These are phyloP conservation scores for Theileria sp. DNA, from an alignment of 169 alveolate species.

Conservation along the genomic window DNA sequence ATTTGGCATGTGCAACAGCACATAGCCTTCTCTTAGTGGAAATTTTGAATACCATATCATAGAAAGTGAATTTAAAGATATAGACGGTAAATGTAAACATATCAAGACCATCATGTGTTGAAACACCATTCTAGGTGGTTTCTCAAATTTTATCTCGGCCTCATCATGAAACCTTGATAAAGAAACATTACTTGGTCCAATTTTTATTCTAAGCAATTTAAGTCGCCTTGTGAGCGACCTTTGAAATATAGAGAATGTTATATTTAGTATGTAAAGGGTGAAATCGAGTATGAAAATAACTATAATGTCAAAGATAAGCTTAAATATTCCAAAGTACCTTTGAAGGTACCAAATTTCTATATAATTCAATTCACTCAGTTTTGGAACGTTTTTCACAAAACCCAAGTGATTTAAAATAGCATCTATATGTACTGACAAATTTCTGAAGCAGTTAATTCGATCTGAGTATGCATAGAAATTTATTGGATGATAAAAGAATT, in stretches of 20 bases:
- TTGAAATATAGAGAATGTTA: not conserved
- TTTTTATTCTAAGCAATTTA: not conserved
- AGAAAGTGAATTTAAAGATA: conserved; percentile 37
- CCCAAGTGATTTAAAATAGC: not conserved
- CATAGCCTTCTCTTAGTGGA: conserved; percentile 13
- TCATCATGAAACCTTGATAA: not conserved
- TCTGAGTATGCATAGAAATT: conserved; percentile 20
- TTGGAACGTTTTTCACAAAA: not conserved
- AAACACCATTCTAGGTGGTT: conserved; percentile 6
- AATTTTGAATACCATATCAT: conserved; percentile 46
- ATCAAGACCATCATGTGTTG: conserved; percentile 39
- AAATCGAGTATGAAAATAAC: conserved; percentile 23
- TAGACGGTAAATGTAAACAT: conserved; percentile 37
- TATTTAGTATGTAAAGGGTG: not conserved
- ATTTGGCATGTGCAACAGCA: conserved; percentile 56
- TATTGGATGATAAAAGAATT: conserved; percentile 38
- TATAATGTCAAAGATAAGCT: conserved; percentile 37
- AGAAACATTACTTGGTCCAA: not conserved
- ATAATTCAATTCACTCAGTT: conserved; percentile 20
- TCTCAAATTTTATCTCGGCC: not conserved
- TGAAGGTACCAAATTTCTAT: conserved; percentile 53
- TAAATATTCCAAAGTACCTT: conserved; percentile 25
- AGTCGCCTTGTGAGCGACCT: not conserved
- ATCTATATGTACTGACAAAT: not conserved
- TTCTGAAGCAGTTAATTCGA: conserved; percentile 48